Base-by-base conservation (phyloP, 2,329 filamentous ascomycete species). In the Fusarium dlaminii region DNA sequence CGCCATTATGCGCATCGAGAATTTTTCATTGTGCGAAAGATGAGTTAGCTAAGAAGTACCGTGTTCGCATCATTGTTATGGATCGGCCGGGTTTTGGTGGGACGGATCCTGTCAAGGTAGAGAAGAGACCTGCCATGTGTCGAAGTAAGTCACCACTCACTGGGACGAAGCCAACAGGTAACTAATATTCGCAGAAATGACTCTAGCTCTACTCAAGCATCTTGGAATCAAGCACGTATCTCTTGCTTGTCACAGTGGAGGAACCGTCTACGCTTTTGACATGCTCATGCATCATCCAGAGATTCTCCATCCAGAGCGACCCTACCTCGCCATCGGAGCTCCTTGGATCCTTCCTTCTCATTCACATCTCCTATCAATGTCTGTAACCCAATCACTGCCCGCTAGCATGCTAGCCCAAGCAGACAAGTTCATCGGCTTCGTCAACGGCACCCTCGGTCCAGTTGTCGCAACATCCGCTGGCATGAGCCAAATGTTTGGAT, bases 231-330 rank as follows among this genome's bases (percentile, higher is more conserved):
- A 57, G 11, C 65, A 73, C 4, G 69, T 73, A 2, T 73, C 58
- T 29, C 4, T 73, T 1, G 69, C 64, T 12, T 73, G 59, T 1
- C 69, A 73, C 17, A 73, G 70, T 1, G 69, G 69, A 43, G 70
- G 69, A 56, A 73, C 70, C 2, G 42, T 73, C 2, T 73, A 73
- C 40, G 69, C 70, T 3, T 22, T 73, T 6, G 65, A 73, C 14
- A 73, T 70, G 69, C 13, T 70, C 8, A 39, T 70, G 24, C 69
- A 73, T 17, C 64, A 73, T 4, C 70, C 69, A 2, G 69, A 73
- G 13, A 73, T 73, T 3, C 59, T 73, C 12, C 29, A 69, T 30
- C 64, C 70, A 6, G 64, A 69, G 3, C 29, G 59, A 1, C 45
- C 69, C 22, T 73, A 73, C 11, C 24, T 73, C 27, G 64, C 69